Percentiles rank a stretch among this genome's conserved stretches.
Conservation (phyloP, 139 green algal genomes). For the Micractinium sp. region DNA sequence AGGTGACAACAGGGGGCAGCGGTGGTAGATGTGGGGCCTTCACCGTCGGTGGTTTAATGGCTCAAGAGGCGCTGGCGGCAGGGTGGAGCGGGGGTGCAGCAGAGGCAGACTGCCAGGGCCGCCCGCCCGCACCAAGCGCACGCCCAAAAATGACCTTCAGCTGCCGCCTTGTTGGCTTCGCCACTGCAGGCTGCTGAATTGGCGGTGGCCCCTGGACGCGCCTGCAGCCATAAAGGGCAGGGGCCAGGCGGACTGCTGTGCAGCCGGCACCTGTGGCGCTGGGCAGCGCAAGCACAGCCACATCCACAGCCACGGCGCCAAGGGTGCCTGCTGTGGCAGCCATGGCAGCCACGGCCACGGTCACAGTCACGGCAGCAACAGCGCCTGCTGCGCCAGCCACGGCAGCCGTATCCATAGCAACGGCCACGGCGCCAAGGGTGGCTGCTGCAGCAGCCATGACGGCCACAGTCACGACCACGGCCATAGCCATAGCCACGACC, state of each 20-base stretch:
- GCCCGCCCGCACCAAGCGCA: no score
- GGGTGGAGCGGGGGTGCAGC: no score
- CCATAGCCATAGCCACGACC: background rate
- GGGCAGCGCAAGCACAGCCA: background rate
- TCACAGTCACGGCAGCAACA: background rate
- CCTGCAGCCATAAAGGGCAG: background rate
- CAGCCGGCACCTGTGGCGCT: background rate
- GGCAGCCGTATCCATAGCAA: background rate
- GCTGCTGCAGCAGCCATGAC: background rate
- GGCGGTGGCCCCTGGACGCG: conserved; percentile 3
- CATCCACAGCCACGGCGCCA: background rate
- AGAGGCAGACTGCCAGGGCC: no score
- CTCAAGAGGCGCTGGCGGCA: no score
- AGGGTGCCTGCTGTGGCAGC: background rate
- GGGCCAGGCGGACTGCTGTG: background rate
- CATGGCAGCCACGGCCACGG: background rate
- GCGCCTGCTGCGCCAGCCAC: background rate
- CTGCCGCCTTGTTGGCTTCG: no score
- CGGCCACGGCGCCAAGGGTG: background rate
- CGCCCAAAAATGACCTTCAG: no score
- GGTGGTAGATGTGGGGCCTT: no score
- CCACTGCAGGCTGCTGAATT: conserved; percentile 9
- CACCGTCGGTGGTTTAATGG: no score
- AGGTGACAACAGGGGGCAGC: no score
- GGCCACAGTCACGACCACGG: background rate